Evolutionary conservation across 2,329 filamentous ascomycete species (phyloP).

Genomic region (Clarireedia homoeocarpa): DNA sequence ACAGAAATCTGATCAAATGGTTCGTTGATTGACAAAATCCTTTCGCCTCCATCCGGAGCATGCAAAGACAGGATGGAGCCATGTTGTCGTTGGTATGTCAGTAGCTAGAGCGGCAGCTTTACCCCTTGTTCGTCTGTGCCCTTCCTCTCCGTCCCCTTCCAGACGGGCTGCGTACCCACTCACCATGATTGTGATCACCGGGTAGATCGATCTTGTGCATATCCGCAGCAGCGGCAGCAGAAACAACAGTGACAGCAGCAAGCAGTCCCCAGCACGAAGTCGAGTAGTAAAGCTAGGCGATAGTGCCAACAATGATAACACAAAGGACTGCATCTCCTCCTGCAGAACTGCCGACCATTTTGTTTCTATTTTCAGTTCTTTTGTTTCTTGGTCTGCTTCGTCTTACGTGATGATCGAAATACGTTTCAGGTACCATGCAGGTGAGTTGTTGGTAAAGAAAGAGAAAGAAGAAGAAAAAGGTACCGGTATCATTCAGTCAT

Average conservation of each 20-base stretch:
- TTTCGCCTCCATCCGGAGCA: background rate
- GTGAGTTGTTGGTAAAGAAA: background rate
- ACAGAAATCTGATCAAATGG: background rate
- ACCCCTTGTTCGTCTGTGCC: background rate
- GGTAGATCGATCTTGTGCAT: conserved; percentile 9
- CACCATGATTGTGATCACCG: background rate
- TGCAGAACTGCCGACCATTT: background rate
- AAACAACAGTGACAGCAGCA: background rate
- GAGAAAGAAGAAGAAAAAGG: background rate
- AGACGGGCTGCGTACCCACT: background rate
- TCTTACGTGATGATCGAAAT: conserved; percentile 8
- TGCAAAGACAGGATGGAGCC: background rate
- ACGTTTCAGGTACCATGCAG: conserved; percentile 7
- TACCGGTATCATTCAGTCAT: background rate
- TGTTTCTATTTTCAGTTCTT: conserved; percentile 6
- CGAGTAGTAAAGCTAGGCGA: too few species aligned
- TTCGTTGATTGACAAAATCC: background rate
- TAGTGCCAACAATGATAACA: background rate
- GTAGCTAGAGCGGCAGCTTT: background rate
- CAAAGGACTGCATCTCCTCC: conserved; percentile 5
- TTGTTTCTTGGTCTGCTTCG: conserved; percentile 1
- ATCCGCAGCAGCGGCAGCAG: background rate
- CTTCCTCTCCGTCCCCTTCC: background rate
- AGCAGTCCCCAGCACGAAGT: too few species aligned
- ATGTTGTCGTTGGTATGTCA: background rate